These are phyloP conservation scores for Lophium mytilinum DNA, from an alignment of 495 filamentous ascomycete species.

Conservation along the genomic window DNA sequence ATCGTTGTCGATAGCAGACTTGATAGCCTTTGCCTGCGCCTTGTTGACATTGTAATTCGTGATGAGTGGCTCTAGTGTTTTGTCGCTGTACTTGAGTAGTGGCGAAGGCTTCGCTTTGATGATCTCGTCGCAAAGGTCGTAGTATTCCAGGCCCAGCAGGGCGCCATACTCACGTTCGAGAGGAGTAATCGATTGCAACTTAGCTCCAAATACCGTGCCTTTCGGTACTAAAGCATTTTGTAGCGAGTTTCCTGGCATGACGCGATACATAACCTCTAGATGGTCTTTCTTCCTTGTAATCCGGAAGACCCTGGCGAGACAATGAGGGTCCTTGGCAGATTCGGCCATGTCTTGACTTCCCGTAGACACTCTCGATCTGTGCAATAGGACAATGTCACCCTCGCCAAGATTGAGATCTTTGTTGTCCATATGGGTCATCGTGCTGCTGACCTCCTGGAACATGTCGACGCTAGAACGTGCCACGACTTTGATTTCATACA, in stretches of 20 bases:
- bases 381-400: slow-evolving; percentile 82
- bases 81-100: slow-evolving; percentile 66
- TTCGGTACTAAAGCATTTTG: slow-evolving; percentile 47
- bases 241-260: slow-evolving; percentile 56
- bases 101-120: slow-evolving; percentile 81
- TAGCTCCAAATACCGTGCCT: slow-evolving; percentile 60
- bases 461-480: slow-evolving; percentile 84
- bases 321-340: slow-evolving; percentile 59
- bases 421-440: slow-evolving; percentile 57
- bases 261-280: slow-evolving; percentile 75
- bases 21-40: slow-evolving; percentile 87
- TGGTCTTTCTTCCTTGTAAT: slow-evolving; percentile 70
- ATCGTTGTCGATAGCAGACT: slow-evolving; percentile 87
- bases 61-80: slow-evolving; percentile 57
- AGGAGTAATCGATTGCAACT: slow-evolving; percentile 79
- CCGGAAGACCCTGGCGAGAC: slow-evolving; percentile 73
- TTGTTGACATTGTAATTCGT: slow-evolving; percentile 74
- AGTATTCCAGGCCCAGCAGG: slow-evolving; percentile 81
- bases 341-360: too few species aligned
- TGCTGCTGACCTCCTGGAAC: slow-evolving; percentile 83
- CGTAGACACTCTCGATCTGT: slow-evolving; percentile 49
- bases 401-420: slow-evolving; percentile 68
- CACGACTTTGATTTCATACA: slow-evolving; percentile 75
- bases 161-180: slow-evolving; percentile 94
- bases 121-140: slow-evolving; percentile 89